Evolutionary conservation across 2,329 filamentous ascomycete genomes (phyloP).

Genomic region (Beauveria medogensis): DNA sequence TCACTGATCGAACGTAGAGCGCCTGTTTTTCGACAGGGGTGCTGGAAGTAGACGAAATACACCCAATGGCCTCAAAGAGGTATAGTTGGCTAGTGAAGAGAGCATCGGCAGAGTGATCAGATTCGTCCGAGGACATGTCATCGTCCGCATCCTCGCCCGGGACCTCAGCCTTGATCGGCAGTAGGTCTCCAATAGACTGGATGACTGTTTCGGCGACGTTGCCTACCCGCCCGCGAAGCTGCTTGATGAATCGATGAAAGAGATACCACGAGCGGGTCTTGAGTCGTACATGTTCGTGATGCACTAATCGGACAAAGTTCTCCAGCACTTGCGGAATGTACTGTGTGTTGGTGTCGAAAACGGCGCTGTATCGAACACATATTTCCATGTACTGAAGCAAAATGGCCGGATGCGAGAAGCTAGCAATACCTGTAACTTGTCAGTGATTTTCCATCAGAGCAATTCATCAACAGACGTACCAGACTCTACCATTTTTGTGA

Average conservation of each 20-base stretch:
- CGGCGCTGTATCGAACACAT: slow-evolving; percentile 84
- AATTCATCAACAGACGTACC: slow-evolving; percentile 43
- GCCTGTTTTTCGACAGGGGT: slow-evolving; percentile 81
- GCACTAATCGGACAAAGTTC: slow-evolving; percentile 83
- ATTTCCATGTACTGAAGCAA: slow-evolving; percentile 98
- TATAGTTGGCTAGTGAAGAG: slow-evolving; percentile 87
- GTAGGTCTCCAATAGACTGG: slow-evolving; percentile 76
- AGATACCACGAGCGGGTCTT: slow-evolving; percentile 94
- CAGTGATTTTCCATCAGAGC: slow-evolving; percentile 13
- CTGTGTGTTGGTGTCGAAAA: slow-evolving; percentile 78
- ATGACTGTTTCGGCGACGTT: slow-evolving; percentile 89
- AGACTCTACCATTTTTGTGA: slow-evolving; percentile 90
- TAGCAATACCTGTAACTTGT: slow-evolving; percentile 58
- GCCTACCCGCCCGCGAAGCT: slow-evolving; percentile 73
- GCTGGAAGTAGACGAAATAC: slow-evolving; percentile 72
- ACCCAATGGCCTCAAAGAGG: slow-evolving; percentile 90
- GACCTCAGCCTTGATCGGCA: slow-evolving; percentile 85
- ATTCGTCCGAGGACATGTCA: slow-evolving; percentile 92
- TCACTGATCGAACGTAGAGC: slow-evolving; percentile 76
- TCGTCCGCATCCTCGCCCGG: slow-evolving; percentile 70
- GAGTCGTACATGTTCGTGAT: slow-evolving; percentile 80
- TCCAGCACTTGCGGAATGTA: slow-evolving; percentile 83
- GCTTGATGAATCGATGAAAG: slow-evolving; percentile 86
- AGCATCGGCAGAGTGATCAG: slow-evolving; percentile 81
- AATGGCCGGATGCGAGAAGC: slow-evolving; percentile 82